phyloP scores from a whole-genome alignment of 1,284 basidiomycete genomes.

The Trametes sp. region DNA sequence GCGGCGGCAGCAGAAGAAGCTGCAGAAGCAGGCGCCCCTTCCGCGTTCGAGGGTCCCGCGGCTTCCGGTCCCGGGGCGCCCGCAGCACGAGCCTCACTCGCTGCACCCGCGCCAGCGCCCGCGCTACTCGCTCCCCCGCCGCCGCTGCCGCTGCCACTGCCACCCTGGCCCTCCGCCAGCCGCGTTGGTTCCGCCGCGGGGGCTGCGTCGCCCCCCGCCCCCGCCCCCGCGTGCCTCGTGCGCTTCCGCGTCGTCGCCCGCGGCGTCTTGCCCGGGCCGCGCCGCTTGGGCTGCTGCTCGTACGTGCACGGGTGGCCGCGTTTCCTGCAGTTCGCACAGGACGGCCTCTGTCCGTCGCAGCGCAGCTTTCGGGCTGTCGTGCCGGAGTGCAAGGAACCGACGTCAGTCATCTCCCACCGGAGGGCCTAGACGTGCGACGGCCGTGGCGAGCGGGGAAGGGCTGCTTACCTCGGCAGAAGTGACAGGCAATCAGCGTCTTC shows the following conservation, averaged over 20 bases:
- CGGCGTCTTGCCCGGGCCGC: slow-evolving; percentile 75
- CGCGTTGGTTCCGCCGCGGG: slow-evolving; percentile 11
- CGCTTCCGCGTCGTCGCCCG: slow-evolving; percentile 45
- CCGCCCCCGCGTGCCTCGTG: not conserved
- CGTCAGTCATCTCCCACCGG: slow-evolving; percentile 20
- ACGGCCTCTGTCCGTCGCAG: slow-evolving; percentile 69
- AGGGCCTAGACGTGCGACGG: slow-evolving; percentile 8
- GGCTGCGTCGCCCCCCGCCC: slow-evolving; percentile 3
- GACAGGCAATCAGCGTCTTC: slow-evolving; percentile 69
- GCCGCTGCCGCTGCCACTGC: slow-evolving; percentile 21
- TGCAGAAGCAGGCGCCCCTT: slow-evolving; percentile 1
- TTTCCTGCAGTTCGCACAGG: slow-evolving; percentile 64
- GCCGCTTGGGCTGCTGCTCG: slow-evolving; percentile 57
- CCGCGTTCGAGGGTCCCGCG: slow-evolving; percentile 21
- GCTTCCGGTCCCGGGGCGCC: slow-evolving; percentile 20
- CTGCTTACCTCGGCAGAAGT: slow-evolving; percentile 74
- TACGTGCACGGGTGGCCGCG: slow-evolving; percentile 62
- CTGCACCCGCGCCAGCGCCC: not conserved
- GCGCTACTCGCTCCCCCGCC: not conserved
- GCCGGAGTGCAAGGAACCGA: slow-evolving; percentile 15
- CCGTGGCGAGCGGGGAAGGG: slow-evolving; percentile 21
- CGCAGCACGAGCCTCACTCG: not conserved
- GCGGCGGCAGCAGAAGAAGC: slow-evolving; percentile 1
- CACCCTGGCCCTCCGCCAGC: slow-evolving; percentile 5
- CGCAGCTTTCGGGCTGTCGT: slow-evolving; percentile 70